Base-by-base conservation (phyloP, 345 rosid genomes). In the Microthlaspi erraticum region DNA sequence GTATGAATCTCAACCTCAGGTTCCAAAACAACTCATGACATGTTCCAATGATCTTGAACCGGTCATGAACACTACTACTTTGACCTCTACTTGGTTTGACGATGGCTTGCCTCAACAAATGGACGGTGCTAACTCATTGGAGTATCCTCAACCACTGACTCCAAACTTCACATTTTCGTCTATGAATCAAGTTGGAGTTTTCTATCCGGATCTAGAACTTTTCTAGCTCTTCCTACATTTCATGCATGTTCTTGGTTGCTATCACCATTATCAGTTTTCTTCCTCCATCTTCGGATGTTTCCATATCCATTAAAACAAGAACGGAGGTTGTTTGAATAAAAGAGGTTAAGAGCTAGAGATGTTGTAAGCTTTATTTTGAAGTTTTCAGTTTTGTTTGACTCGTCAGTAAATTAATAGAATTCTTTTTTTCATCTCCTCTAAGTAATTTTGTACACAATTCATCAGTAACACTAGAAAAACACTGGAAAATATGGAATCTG, bases 141-240 rank as follows among this genome's bases (percentile, higher is more conserved):
- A 84, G 32, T 88, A 80, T 83, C 85, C 90, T 69, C 87, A 89
- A 31, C 87, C 83, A 11, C 16, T 81, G 48, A 74, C 84, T 9
- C 87, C 94, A 38, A 82, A 81, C 65, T 85, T 85, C 42, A 53
- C 83, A n/a, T 92, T 86, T 74, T 82, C 95, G 14, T 83, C 89
- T 5, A 54, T 81, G 79, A 54, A 69, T 20, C 96, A 86, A 68
- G 52, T 81, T 6, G 88, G 83, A 78, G 78, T 78, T 72, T 76
- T 83, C 68, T 85, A 88, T 62, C 83, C 85, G 73, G 86, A 92
- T 51, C 88, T 45, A 48, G 6, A 9, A 12, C 13, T 2, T 8
- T 13, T 8, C 33, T 64, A 64, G 57, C 10, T 64, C 55, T 34
- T 56, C 10, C 32, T 63, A 46, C 6, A 11, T 36, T 34, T 11